Conservation (phyloP, 208 protist species). For the Trichomonas vaginalis region DNA sequence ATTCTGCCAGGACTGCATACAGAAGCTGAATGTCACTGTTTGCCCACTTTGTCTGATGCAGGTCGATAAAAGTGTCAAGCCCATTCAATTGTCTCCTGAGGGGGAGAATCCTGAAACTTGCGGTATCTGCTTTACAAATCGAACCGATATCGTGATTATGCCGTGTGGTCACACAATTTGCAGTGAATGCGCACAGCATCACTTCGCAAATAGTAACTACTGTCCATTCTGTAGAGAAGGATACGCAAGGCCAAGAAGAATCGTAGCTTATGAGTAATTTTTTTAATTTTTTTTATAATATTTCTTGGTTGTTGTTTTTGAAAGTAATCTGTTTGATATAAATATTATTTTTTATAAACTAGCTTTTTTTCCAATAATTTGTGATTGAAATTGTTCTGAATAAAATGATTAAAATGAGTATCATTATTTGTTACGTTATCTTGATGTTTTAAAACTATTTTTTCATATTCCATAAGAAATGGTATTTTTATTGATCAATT, state of each 20-base stretch:
- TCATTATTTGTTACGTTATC: too few relatives aligned
- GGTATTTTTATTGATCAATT: too few relatives aligned
- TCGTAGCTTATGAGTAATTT: background rate
- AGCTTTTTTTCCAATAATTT: too few relatives aligned
- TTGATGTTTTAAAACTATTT: too few relatives aligned
- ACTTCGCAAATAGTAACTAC: background rate
- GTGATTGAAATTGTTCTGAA: too few relatives aligned
- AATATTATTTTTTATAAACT: too few relatives aligned
- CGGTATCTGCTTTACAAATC: background rate
- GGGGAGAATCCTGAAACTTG: background rate
- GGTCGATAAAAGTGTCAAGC: background rate
- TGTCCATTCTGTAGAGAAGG: background rate
- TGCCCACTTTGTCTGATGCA: background rate
- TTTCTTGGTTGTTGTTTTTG: background rate
- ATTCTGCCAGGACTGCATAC: background rate
- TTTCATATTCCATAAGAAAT: too few relatives aligned
- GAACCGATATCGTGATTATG: background rate
- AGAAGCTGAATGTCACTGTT: background rate
- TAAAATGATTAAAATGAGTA: too few relatives aligned
- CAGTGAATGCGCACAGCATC: background rate
- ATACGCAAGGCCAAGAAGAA: background rate
- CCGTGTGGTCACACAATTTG: background rate
- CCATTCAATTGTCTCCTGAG: background rate
- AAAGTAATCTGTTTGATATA: too few relatives aligned
- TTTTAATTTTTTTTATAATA: background rate